Evolutionary conservation across 768 basidiomycete species (phyloP).

Genomic region (Gelatoporia subvermispora): DNA sequence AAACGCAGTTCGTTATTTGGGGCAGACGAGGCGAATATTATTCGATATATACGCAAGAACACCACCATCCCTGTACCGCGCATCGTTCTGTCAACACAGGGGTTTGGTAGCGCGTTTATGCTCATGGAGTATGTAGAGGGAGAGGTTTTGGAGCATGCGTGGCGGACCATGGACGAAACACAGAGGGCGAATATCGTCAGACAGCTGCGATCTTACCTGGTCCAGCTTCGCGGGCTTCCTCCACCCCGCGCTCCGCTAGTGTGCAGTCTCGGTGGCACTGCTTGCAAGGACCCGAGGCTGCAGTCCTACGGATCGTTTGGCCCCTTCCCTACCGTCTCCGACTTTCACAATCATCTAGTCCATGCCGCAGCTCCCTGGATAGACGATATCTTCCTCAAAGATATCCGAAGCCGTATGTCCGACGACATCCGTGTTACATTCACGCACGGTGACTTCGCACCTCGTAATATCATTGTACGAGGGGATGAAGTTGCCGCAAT

Average conservation of each 20-base stretch:
- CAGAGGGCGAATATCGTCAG: neutral
- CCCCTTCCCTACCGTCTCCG: neutral
- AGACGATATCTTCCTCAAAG: neutral
- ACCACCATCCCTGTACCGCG: conserved; percentile 19
- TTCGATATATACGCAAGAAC: conserved; percentile 9
- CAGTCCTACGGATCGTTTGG: neutral
- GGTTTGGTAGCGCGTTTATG: neutral
- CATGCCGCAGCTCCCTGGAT: neutral
- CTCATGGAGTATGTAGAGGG: conserved; percentile 1
- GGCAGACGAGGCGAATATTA: conserved; percentile 5
- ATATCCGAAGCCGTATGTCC: too few relatives aligned
- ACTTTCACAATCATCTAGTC: neutral
- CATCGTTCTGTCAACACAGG: conserved; percentile 3
- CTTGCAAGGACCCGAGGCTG: neutral
- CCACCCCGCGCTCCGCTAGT: neutral
- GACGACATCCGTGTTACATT: too few relatives aligned
- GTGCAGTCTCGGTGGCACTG: too few relatives aligned
- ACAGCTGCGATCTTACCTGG: neutral
- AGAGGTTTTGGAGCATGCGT: neutral
- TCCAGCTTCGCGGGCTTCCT: neutral
- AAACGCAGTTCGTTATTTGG: too few relatives aligned
- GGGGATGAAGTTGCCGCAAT: conserved; percentile 14
- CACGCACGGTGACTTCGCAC: conserved; percentile 19
- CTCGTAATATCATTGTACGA: conserved; percentile 18
- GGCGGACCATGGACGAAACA: neutral